Base-by-base conservation (phyloP, 1,284 basidiomycete species). In the Microbotryomycetes sp. region DNA sequence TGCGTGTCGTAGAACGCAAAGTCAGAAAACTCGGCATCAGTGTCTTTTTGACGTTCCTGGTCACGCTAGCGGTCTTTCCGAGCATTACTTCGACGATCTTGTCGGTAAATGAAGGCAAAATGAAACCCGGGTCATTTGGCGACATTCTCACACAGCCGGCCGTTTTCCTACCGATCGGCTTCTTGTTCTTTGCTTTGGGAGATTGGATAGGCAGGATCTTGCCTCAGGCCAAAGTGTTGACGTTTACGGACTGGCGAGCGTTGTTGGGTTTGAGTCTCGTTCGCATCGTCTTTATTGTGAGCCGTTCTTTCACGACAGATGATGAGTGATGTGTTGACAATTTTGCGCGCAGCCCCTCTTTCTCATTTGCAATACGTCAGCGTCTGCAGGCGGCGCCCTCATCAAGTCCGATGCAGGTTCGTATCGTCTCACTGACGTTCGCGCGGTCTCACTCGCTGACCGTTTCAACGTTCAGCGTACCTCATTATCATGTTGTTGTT, bases 21-120 rank as follows among this genome's bases (percentile, higher is more conserved):
- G 66, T 74, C 29, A 59, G 69, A n/a, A 60, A 61, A 18, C 58
- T 71, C 6, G 72, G 71, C 13, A 23, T 71, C 45, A 54, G 69
- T 13, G 60, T 72, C 48, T 69, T 69, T 27, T 64, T 65, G 55
- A 63, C 70, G 21, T 74, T 70, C 46, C 59, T 56, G 24, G 55
- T 73, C 49, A 73, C 73, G 5, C 58, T 74, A 4, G 60, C 68
- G 16, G 64, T 74, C 4, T 74, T 73, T 46, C 73, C 73, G 5
- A 58, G 65, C 24, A 69, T 73, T 52, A 74, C 73, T 6, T 59
- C 63, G 5, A 64, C 64, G 21, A 67, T 74, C 50, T 29, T 45
- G 18, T 63, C 61, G n/a, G 56, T 62, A 4, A 59, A 62, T 30
- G 51, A 59, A 29, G 27, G n/a, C 50, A 15, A 41, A 18, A n/a